Conservation (phyloP, 2,329 filamentous ascomycete species). For the Colletotrichum endophyticum region DNA sequence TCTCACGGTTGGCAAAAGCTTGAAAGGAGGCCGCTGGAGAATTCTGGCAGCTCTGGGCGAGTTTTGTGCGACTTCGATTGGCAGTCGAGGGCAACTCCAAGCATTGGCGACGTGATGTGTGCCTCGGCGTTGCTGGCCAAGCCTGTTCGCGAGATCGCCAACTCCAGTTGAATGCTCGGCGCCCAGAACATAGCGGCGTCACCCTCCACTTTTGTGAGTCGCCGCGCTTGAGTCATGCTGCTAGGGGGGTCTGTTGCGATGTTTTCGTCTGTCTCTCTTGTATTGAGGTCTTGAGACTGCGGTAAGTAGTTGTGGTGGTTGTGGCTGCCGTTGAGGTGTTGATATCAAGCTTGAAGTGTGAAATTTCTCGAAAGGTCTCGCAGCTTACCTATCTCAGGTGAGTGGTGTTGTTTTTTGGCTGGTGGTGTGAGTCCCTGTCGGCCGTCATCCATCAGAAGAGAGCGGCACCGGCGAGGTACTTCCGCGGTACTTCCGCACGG, state of each 20-base stretch:
- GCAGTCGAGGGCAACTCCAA: background rate
- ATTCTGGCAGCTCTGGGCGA: background rate
- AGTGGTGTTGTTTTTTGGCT: background rate
- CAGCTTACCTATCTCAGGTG: background rate
- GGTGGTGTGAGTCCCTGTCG: background rate
- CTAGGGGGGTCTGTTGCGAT: background rate
- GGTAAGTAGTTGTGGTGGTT: background rate
- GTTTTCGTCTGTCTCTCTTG: background rate
- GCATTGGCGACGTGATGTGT: constrained; percentile 14
- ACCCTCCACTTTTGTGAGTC: constrained; percentile 10
- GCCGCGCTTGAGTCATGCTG: constrained; percentile 2
- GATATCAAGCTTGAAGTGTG: background rate
- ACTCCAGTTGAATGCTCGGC: constrained; percentile 16
- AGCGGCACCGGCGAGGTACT: background rate
- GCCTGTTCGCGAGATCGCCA: constrained; percentile 14
- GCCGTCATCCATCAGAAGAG: background rate
- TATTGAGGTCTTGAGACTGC: background rate
- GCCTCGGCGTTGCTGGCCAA: constrained; percentile 10
- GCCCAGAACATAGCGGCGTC: constrained; percentile 12
- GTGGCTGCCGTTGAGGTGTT: background rate
- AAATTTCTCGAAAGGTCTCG: constrained; percentile 7
- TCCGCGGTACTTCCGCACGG: constrained; percentile 9
- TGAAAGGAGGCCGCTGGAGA: background rate
- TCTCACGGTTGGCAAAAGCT: constrained; percentile 17
- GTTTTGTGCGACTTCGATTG: constrained; percentile 6